Evolutionary conservation across 345 rosid genomes (phyloP).

Genomic region (Syzygium oleosum): DNA sequence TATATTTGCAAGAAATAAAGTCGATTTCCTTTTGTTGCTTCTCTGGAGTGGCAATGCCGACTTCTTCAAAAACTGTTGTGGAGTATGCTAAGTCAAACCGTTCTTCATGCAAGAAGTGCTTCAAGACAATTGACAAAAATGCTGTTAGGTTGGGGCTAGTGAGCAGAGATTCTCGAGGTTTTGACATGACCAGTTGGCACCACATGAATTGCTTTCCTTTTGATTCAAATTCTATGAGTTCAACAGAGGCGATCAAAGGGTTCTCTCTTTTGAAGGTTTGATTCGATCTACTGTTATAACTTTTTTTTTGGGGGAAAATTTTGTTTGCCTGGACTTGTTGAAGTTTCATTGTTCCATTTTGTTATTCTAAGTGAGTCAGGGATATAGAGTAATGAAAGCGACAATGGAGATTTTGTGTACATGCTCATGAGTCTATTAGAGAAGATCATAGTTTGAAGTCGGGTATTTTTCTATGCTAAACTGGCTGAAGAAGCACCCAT

Average conservation of each 20-base stretch:
- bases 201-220: conserved; percentile 58
- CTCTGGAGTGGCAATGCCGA: not conserved
- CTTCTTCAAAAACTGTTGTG: conserved; percentile 30
- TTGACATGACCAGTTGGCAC: conserved; percentile 74
- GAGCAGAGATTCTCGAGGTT: conserved; percentile 53
- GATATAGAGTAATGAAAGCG: not conserved
- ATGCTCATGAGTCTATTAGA: not conserved
- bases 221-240: conserved; percentile 18
- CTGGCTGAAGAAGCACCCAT: not conserved
- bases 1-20: not conserved
- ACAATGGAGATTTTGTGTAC: not conserved
- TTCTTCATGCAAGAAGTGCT: conserved; percentile 73
- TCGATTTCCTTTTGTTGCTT: not conserved
- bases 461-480: not conserved
- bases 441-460: fast-evolving
- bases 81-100: conserved; percentile 87
- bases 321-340: not conserved
- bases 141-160: conserved; percentile 52
- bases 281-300: not conserved
- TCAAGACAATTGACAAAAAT: conserved; percentile 36
- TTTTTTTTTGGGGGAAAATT: not conserved
- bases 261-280: conserved; percentile 55
- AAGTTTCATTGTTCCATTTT: not conserved
- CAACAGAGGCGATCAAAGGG: conserved; percentile 42
- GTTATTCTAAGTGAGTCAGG: not conserved